Percentiles rank a stretch among this genome's conserved stretches.
These are phyloP conservation scores for Tetrapisispora phaffii DNA, from an alignment of 805 yeast species.

Conservation along the genomic window DNA sequence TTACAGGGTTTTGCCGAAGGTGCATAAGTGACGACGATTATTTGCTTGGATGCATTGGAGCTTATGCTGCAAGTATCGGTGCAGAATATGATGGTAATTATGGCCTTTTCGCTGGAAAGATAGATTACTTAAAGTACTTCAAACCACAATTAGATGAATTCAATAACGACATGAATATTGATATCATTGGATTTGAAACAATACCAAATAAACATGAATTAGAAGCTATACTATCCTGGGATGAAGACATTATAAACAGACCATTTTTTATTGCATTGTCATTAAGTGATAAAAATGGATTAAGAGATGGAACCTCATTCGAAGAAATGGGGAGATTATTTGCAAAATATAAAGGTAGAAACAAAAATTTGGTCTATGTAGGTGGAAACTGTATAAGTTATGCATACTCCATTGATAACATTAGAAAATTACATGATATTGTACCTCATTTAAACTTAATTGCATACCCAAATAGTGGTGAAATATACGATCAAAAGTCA, in stretches of 20 bases:
- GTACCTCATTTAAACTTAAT: conserved; percentile 33
- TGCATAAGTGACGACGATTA: conserved; percentile 15
- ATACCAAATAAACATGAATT: conserved; percentile 55
- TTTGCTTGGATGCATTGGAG: conserved; percentile 55
- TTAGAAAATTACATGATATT: conserved; percentile 20
- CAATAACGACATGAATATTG: conserved; percentile 41
- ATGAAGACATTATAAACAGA: conserved; percentile 30
- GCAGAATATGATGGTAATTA: conserved; percentile 69
- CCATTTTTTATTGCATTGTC: conserved; percentile 40
- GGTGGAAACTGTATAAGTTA: conserved; percentile 66
- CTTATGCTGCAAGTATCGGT: conserved; percentile 63
- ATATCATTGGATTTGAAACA: conserved; percentile 60
- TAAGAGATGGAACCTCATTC: conserved; percentile 45
- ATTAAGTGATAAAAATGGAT: conserved; percentile 27
- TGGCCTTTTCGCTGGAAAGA: conserved; percentile 21
- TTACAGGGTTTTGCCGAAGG: conserved; percentile 15
- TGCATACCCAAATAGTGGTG: conserved; percentile 73
- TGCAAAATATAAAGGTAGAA: conserved; percentile 10
- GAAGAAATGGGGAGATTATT: conserved; percentile 24
- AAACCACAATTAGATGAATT: conserved; percentile 36
- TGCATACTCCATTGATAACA: conserved; percentile 32
- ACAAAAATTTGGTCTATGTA: conserved; percentile 35
- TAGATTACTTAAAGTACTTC: conserved; percentile 27
- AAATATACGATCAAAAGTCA: conserved; percentile 42
- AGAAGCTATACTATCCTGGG: conserved; percentile 35